phyloP scores from a whole-genome alignment of 495 filamentous ascomycete species.

The Aspergillus bertholletiae region DNA sequence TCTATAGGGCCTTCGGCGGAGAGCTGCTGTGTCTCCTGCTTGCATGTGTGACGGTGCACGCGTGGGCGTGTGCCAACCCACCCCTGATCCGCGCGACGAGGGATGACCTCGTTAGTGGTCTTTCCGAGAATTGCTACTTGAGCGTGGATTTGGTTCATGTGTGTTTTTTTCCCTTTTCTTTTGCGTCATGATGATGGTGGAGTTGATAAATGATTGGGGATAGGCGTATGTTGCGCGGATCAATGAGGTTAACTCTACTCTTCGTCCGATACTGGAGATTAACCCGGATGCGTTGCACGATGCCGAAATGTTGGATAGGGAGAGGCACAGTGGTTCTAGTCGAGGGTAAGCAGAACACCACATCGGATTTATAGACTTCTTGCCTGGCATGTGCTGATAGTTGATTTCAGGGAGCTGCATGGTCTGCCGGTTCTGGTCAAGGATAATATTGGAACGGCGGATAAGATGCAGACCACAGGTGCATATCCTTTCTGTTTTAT shows the following conservation, averaged over 20 bases:
- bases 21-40: background rate
- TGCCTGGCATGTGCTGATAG: background rate
- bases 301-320: conserved; percentile 46
- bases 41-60: background rate
- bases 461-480: conserved; percentile 60
- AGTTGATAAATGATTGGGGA: background rate
- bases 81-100: conserved; percentile 45
- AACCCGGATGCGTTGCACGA: conserved; percentile 55
- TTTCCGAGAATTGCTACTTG: conserved; percentile 42
- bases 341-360: conserved; percentile 28
- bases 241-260: conserved; percentile 47
- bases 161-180: background rate
- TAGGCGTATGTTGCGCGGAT: conserved; percentile 52
- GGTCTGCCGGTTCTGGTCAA: conserved; percentile 69
- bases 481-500: no score
- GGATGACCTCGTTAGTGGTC: conserved; percentile 21
- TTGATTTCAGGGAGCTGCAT: conserved; percentile 48
- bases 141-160: conserved; percentile 57
- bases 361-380: background rate
- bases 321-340: conserved; percentile 42
- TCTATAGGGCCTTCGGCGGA: background rate
- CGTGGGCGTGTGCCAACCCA: background rate
- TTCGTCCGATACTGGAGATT: conserved; percentile 51
- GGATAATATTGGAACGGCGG: conserved; percentile 62
- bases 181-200: background rate